Evolutionary conservation across 1,284 basidiomycete genomes (phyloP), one percentile per base, ranked within the genome.

Genomic region (Papiliotrema laurentii): DNA sequence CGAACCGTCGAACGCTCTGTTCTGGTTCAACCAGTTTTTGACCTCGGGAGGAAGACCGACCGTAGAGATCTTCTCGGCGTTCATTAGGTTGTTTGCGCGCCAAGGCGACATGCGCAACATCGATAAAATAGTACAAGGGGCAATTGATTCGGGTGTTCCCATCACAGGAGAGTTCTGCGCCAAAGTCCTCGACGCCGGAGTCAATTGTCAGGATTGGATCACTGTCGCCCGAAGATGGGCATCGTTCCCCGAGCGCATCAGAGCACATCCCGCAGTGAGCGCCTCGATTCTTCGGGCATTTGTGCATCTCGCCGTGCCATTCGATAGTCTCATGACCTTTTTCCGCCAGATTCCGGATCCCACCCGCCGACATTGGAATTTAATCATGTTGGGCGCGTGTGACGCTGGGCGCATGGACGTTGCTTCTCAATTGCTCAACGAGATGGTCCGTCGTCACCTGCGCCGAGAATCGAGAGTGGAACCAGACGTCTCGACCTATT

Each of bases 231-330:
- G 50, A 7, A 49, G 60, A 13, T 71, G 60, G 48, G 45, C 53
- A 5, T 14, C 25, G 1, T 47, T 72, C 2, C 59, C 66, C 0
- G 3, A 3, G 2, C 27, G 55, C 2, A 71, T 92, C 43, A 74
- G 77, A 19, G 63, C 69, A 1, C 66, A 78, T 14, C 65, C 67
- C 2, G 61, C 60, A 36, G 59, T 85, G 28, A 83, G 83, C 68
- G 90, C 91, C 66, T 84, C 83, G 18, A 78, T 97, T 22, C 75
- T 97, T 60, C 90, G 90, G 73, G 88, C 89, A 1, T 87, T 90
- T 61, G 82, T 97, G 42, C 76, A 86, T 37, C 81, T 89, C 45
- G 86, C 85, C 11, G 81, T 87, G 2, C 89, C 93, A 0, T 85
- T 87, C 61, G 73, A 76, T 31, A 71, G 83, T 27, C 83, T 93